Evolutionary conservation across 306 rosid species (phyloP), one percentile per base, ranked within the genome.

Genomic region (Lathyrus tuberosus): DNA sequence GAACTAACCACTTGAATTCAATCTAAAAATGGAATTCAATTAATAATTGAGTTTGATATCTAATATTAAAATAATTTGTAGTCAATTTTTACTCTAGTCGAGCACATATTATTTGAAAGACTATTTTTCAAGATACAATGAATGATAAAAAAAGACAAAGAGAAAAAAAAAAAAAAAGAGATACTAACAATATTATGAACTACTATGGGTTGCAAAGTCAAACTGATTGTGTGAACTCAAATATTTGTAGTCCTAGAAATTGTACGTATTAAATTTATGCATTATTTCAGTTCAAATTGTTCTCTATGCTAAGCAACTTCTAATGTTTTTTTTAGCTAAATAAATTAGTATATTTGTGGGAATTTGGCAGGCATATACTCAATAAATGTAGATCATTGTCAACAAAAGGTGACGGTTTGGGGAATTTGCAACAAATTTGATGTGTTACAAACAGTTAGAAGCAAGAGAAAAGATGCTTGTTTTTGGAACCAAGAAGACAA

Each of bases 351-450:
- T 10, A 3, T 54, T n/a, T 47, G 26, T 16, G 43, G 49, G 1
- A 16, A 69, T 16, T 70, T 41, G 26, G 40, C 83, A 89, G 98
- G 98, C 26, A 86, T 92, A 83, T 89, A 92, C 83, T 92, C 98
- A 0, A 80, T 92, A 12, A 89, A 80, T 10, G 91, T 92, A 78
- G 95, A 92, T 62, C 79, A 78, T 44, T 74, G 66, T 66, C 75
- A 89, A 76, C 95, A 92, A 70, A 92, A 92, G 78, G 95, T 86
- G 76, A 92, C 87, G 0, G 93, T 92, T 3, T 88, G 98, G 98
- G 96, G 96, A 79, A 92, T 92, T 78, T 92, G 98, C 82, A 92
- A 92, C 86, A 89, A 89, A 67, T 73, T 80, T 71, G 89, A 88
- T 51, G 93, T 89, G 35, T 75, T 92, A 20, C 82, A 84, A 56